Evolutionary conservation across 805 yeast species (phyloP).

Genomic region (Yarrowia sp.): DNA sequence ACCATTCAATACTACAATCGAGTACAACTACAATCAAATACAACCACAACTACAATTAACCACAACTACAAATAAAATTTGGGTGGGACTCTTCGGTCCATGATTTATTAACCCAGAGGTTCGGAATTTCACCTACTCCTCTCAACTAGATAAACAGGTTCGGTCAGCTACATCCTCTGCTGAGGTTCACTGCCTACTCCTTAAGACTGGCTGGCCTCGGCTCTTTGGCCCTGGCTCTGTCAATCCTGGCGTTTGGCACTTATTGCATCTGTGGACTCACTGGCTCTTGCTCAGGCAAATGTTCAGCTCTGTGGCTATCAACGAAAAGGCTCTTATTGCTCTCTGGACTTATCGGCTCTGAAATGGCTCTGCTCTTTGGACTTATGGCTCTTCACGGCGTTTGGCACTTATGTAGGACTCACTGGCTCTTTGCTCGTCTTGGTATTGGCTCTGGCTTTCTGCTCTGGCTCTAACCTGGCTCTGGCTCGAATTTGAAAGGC

Average conservation of each 20-base stretch:
- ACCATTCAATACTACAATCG: too few species aligned
- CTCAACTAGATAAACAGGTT: slow-evolving; percentile 4
- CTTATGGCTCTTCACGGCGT: not conserved
- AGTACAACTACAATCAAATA: not conserved
- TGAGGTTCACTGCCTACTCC: slow-evolving; percentile 12
- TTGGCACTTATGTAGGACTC: slow-evolving; percentile 2
- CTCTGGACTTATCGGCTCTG: not conserved
- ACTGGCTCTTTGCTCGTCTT: not conserved
- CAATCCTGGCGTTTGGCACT: not conserved
- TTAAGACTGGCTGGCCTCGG: not conserved
- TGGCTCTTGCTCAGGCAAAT: not conserved
- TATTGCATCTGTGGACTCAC: not conserved
- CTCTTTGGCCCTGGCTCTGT: not conserved
- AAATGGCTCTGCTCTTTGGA: not conserved
- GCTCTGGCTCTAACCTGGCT: not conserved
- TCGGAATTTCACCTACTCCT: slow-evolving; percentile 13
- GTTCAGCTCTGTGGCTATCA: not conserved
- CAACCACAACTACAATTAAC: not conserved
- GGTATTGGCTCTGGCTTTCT: not conserved
- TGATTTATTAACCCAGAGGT: slow-evolving; percentile 10
- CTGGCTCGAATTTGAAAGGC: not conserved
- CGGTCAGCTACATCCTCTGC: not conserved
- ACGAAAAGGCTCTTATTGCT: not conserved
- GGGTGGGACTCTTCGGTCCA: slow-evolving; percentile 1
- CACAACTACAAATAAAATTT: not conserved